Evolutionary conservation across 2,329 filamentous ascomycete species (phyloP).

Genomic region (Claviceps pusilla): DNA sequence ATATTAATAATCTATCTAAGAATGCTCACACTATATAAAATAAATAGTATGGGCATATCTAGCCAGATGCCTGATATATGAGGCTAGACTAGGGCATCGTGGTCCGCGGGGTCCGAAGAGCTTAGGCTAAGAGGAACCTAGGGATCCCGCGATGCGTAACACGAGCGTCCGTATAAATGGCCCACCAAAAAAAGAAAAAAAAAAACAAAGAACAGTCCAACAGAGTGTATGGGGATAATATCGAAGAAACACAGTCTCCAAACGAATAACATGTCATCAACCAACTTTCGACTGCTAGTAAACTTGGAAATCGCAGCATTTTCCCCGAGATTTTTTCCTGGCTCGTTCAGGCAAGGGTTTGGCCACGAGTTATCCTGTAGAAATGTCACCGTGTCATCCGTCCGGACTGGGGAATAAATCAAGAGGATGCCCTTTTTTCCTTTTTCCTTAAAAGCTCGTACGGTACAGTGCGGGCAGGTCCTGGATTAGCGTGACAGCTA

Average conservation of each 20-base stretch:
- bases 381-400: neutral
- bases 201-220: no score
- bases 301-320: neutral
- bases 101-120: no score
- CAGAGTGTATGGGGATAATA: no score
- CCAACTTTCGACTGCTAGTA: neutral
- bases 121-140: no score
- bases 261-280: neutral
- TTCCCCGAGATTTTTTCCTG: neutral
- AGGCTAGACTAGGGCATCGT: no score
- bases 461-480: neutral
- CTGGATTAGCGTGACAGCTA: neutral
- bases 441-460: neutral
- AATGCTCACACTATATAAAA: no score
- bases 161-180: no score
- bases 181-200: no score
- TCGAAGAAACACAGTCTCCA: neutral
- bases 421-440: neutral
- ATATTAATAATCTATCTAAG: no score
- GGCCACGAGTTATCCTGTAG: neutral
- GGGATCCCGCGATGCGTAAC: no score
- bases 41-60: no score
- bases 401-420: neutral
- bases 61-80: no score
- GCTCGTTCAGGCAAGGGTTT: neutral